Conservation (phyloP, 1,284 basidiomycete species). For the Xerocomus minutiporus region DNA sequence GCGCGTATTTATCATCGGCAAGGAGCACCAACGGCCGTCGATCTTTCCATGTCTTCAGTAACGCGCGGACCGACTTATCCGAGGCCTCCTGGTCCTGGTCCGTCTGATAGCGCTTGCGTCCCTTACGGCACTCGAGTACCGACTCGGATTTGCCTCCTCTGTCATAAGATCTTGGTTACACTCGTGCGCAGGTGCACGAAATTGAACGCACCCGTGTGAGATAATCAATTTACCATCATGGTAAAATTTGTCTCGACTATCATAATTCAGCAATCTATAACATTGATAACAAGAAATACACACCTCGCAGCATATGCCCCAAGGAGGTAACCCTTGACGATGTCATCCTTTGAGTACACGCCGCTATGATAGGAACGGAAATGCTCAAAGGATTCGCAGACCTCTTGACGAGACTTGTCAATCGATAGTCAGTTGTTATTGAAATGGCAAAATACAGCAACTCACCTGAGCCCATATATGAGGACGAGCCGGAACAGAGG, state of each 20-base stretch:
- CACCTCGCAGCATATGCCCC: constrained; percentile 64
- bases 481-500: constrained; percentile 36
- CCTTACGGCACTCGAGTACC: constrained; percentile 36
- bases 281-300: constrained; percentile 14
- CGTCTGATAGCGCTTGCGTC: constrained; percentile 35
- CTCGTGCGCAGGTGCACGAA: background rate
- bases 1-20: constrained; percentile 64
- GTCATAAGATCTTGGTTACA: constrained; percentile 1
- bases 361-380: constrained; percentile 75
- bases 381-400: constrained; percentile 71
- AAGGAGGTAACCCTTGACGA: constrained; percentile 68
- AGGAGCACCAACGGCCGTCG: constrained; percentile 59
- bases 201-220: constrained; percentile 63
- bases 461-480: constrained; percentile 53
- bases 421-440: constrained; percentile 9
- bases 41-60: constrained; percentile 51
- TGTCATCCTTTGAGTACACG: constrained; percentile 60
- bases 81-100: constrained; percentile 60
- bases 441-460: background rate
- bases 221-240: constrained; percentile 65
- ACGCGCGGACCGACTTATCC: constrained; percentile 65
- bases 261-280: constrained; percentile 8
- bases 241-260: constrained; percentile 63
- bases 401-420: constrained; percentile 68
- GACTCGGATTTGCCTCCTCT: constrained; percentile 70